Percentiles rank a stretch among this genome's conserved stretches.
phyloP scores from a whole-genome alignment of 306 rosid genomes.

The Alnus glutinosa region DNA sequence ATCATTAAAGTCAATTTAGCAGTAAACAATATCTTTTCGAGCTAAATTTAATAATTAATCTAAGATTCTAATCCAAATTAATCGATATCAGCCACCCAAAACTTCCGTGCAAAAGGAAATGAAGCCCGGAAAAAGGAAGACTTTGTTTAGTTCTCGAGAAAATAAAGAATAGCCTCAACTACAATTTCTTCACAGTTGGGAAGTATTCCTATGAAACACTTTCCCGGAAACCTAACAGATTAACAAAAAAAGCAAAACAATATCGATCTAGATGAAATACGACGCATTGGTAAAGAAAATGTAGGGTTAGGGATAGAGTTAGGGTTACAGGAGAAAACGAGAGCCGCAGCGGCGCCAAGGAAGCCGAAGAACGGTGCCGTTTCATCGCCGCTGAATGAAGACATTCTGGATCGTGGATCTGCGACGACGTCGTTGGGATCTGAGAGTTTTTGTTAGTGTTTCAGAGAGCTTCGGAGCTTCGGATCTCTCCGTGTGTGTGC shows the following conservation, averaged over 20 bases:
- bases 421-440: constrained; percentile 42
- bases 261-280: constrained; percentile 29
- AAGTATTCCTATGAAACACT: neutral
- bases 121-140: neutral
- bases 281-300: neutral
- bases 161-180: neutral
- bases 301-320: constrained; percentile 11
- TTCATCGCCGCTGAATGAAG: constrained; percentile 85
- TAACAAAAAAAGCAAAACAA: neutral
- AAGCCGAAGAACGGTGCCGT: constrained; percentile 91
- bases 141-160: neutral
- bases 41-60: neutral
- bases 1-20: neutral
- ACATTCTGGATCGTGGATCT: constrained; percentile 45
- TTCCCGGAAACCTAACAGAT: constrained; percentile 4
- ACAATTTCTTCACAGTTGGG: neutral
- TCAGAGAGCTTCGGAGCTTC: constrained; percentile 20
- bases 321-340: constrained; percentile 71
- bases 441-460: constrained; percentile 12
- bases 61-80: neutral
- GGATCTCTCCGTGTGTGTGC: constrained; percentile 13
- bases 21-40: neutral
- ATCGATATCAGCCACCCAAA: neutral
- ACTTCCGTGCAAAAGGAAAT: neutral
- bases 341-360: constrained; percentile 93